Evolutionary conservation across 2,329 filamentous ascomycete species (phyloP).

Genomic region (Curvularia sp.): DNA sequence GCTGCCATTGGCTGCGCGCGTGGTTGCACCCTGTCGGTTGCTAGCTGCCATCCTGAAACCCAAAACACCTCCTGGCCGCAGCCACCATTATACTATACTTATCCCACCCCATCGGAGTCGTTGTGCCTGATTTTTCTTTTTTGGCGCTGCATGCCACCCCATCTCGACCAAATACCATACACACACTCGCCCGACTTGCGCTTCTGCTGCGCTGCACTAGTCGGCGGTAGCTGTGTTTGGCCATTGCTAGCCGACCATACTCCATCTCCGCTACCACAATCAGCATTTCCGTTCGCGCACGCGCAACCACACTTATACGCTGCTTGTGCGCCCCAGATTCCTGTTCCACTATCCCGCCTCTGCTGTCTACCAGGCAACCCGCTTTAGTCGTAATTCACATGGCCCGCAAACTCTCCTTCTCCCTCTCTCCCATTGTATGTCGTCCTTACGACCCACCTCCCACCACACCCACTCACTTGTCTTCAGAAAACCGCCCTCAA

Average conservation of each 20-base stretch:
- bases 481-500: conserved; percentile 45
- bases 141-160: not conserved
- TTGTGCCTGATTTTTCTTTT: not conserved
- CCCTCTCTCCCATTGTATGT: conserved; percentile 51
- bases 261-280: not conserved
- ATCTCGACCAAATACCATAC: too few relatives aligned
- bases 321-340: not conserved
- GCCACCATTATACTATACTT: conserved; percentile 11
- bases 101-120: not conserved
- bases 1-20: not conserved
- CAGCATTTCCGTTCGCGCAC: not conserved
- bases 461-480: conserved; percentile 4
- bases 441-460: conserved; percentile 16
- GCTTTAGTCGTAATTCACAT: conserved; percentile 28
- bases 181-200: not conserved
- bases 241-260: conserved; percentile 19
- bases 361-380: not conserved
- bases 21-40: conserved; percentile 21
- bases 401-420: conserved; percentile 56
- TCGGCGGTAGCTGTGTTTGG: conserved; percentile 9
- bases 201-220: conserved; percentile 6
- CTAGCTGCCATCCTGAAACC: conserved; percentile 27
- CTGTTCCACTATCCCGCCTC: not conserved
- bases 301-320: conserved; percentile 6
- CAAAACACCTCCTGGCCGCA: conserved; percentile 23